Evolutionary conservation across 768 basidiomycete species (phyloP).

Genomic region (Russula earlei): DNA sequence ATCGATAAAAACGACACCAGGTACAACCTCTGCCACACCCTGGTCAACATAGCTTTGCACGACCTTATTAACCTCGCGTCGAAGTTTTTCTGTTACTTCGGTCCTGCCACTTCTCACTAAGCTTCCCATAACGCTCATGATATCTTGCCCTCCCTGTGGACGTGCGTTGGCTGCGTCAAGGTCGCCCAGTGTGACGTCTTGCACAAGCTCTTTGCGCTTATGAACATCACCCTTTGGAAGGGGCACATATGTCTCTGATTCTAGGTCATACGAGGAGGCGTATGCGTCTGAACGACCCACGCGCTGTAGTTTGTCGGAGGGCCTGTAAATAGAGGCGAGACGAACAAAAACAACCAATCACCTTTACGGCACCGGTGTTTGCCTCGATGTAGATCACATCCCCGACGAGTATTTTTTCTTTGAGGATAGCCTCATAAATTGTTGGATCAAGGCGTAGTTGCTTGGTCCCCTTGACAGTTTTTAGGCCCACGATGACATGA

Average conservation of each 20-base stretch:
- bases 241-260: conserved; percentile 97
- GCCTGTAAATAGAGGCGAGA: neutral
- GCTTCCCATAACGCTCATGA: conserved; percentile 94
- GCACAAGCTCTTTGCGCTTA: conserved; percentile 91
- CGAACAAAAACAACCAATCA: conserved; percentile 26
- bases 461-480: conserved; percentile 81
- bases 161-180: conserved; percentile 94
- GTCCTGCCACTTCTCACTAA: conserved; percentile 89
- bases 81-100: conserved; percentile 93
- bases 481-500: conserved; percentile 94
- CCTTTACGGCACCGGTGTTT: conserved; percentile 93
- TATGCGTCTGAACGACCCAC: conserved; percentile 97
- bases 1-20: conserved; percentile 97
- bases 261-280: conserved; percentile 93
- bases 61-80: conserved; percentile 93
- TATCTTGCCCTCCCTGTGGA: conserved; percentile 94
- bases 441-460: conserved; percentile 89
- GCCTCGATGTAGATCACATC: conserved; percentile 95
- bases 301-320: conserved; percentile 40
- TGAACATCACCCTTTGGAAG: conserved; percentile 95
- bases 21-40: conserved; percentile 95
- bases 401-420: conserved; percentile 93
- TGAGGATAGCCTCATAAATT: conserved; percentile 95
- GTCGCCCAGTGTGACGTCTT: conserved; percentile 91
- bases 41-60: conserved; percentile 97